Evolutionary conservation across 352 stramenopile species (phyloP).

Genomic region (Phytophthora fragariaefolia): DNA sequence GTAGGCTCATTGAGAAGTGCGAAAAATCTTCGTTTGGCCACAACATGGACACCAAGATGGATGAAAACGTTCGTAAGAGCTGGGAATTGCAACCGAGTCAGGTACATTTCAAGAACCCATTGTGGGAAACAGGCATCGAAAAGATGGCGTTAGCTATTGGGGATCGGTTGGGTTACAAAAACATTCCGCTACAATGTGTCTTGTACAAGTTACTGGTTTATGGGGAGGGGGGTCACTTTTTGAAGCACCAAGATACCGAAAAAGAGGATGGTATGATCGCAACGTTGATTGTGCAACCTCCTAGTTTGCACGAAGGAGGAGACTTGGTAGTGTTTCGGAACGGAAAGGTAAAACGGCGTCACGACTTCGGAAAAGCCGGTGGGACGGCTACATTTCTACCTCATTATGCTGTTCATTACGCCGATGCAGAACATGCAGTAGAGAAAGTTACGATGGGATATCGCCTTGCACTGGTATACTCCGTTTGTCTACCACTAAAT

Average conservation of each 20-base stretch:
- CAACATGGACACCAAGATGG: neutral
- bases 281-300: neutral
- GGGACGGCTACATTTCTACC: conserved; percentile 1
- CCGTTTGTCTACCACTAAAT: conserved; percentile 23
- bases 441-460: conserved; percentile 25
- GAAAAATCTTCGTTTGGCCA: neutral
- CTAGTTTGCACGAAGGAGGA: neutral
- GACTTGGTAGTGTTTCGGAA: neutral
- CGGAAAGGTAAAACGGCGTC: neutral
- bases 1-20: neutral
- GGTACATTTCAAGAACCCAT: neutral
- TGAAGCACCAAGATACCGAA: neutral
- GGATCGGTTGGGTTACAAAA: neutral
- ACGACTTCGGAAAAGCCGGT: conserved; percentile 2
- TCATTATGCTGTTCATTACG: conserved; percentile 30
- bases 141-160: neutral
- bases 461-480: conserved; percentile 28
- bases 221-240: conserved; percentile 42
- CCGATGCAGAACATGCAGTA: conserved; percentile 26
- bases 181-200: neutral
- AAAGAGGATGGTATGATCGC: neutral
- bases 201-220: neutral
- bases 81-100: neutral
- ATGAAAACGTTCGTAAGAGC: neutral
- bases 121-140: neutral